Evolutionary conservation across 2,329 filamentous ascomycete species (phyloP).

Genomic region (Kalaharituber pfeilii): DNA sequence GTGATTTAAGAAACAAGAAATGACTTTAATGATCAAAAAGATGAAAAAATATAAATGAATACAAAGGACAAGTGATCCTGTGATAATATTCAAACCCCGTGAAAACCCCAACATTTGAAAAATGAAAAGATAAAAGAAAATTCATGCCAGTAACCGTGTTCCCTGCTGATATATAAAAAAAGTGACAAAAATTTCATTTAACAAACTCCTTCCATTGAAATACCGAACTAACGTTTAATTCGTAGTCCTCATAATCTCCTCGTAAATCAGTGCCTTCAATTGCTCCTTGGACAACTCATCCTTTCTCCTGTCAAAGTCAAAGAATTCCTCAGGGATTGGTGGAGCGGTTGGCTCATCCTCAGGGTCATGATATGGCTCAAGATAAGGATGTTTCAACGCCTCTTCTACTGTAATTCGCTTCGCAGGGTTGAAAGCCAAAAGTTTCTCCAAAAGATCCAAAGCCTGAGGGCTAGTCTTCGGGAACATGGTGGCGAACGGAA

Average conservation of each 20-base stretch:
- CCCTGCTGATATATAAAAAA: neutral
- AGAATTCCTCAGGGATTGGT: slow-evolving; percentile 96
- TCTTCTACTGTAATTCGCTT: slow-evolving; percentile 98
- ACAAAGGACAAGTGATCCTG: neutral
- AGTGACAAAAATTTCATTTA: neutral
- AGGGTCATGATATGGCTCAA: slow-evolving; percentile 96
- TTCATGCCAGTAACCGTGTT: neutral
- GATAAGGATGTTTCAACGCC: slow-evolving; percentile 88
- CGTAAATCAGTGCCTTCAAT: slow-evolving; percentile 92
- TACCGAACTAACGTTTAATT: slow-evolving; percentile 1
- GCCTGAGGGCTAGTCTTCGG: slow-evolving; percentile 98
- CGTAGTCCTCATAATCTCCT: slow-evolving; percentile 63
- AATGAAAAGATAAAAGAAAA: neutral
- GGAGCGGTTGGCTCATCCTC: slow-evolving; percentile 95
- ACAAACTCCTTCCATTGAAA: neutral
- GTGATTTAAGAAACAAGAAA: too few relatives aligned
- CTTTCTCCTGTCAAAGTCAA: slow-evolving; percentile 99
- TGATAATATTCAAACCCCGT: neutral
- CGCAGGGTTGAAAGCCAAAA: slow-evolving; percentile 92
- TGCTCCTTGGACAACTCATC: slow-evolving; percentile 97
- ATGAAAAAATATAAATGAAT: neutral
- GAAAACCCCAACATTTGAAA: neutral
- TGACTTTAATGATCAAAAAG: too few relatives aligned
- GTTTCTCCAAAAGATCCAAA: slow-evolving; percentile 82
- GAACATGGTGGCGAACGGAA: slow-evolving; percentile 91